Percentiles rank a stretch among this genome's conserved stretches.
Conservation (phyloP, 2,329 filamentous ascomycete genomes). For the Monascus ruber region DNA sequence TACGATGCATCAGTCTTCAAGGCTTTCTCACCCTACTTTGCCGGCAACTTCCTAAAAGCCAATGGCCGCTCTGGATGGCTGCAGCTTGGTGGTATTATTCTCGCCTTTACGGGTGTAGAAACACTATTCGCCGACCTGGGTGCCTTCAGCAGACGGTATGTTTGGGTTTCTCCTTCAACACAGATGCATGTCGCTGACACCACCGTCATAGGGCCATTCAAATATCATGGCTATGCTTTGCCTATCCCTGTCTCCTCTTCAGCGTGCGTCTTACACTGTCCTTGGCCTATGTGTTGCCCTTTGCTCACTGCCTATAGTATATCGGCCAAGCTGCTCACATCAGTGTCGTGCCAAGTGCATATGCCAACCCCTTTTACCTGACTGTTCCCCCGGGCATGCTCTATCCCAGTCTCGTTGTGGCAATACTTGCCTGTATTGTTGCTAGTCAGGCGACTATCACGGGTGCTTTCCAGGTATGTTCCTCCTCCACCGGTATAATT, state of each 20-base stretch:
- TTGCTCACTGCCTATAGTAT: slow-evolving; percentile 31
- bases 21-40: slow-evolving; percentile 41
- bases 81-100: slow-evolving; percentile 50
- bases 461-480: slow-evolving; percentile 52
- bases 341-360: slow-evolving; percentile 46
- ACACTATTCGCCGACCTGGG: slow-evolving; percentile 68
- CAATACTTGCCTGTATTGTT: slow-evolving; percentile 49
- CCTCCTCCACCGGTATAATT: not conserved
- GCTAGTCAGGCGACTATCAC: slow-evolving; percentile 73
- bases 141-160: slow-evolving; percentile 49
- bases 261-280: slow-evolving; percentile 9
- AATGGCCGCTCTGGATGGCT: slow-evolving; percentile 42
- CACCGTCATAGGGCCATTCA: slow-evolving; percentile 47
- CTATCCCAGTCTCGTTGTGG: slow-evolving; percentile 57
- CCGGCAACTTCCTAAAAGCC: slow-evolving; percentile 38
- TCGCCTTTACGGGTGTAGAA: slow-evolving; percentile 69
- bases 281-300: not conserved
- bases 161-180: not conserved
- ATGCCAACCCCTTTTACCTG: slow-evolving; percentile 64
- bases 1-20: slow-evolving; percentile 41
- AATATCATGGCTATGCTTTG: slow-evolving; percentile 58
- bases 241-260: slow-evolving; percentile 52
- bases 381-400: slow-evolving; percentile 56
- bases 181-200: not conserved
- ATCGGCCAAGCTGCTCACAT: slow-evolving; percentile 67